A percentile compares a stretch with the other conserved stretches of the same genome.
Conservation (phyloP, 495 filamentous ascomycete genomes). For the Wilcoxina mikolae region DNA sequence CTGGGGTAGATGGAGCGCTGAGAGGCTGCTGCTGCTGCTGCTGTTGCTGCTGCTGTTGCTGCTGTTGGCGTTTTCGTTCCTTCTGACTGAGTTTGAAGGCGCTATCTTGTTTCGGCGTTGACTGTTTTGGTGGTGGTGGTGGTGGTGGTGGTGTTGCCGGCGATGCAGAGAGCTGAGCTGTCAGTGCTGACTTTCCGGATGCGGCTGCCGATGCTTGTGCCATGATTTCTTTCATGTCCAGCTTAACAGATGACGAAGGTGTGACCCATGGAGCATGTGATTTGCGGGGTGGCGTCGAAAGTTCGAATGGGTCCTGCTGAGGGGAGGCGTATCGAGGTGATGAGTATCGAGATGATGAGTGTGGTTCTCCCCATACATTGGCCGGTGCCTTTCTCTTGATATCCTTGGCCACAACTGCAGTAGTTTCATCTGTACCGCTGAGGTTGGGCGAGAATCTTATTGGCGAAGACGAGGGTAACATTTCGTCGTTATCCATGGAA, state of each 20-base stretch:
- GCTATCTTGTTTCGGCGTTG: constrained; percentile 14
- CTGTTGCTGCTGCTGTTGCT: constrained; percentile 45
- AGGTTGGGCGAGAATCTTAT: background rate
- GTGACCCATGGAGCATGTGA: constrained; percentile 45
- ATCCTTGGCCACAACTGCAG: background rate
- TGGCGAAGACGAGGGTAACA: background rate
- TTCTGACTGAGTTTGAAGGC: constrained; percentile 83
- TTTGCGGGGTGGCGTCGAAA: background rate
- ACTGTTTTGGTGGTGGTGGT: constrained; percentile 11
- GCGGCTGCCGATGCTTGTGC: constrained; percentile 46
- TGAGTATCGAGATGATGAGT: background rate
- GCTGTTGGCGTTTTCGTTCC: constrained; percentile 71
- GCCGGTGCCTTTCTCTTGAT: background rate
- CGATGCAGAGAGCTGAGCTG: constrained; percentile 48
- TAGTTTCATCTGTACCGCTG: too few relatives aligned
- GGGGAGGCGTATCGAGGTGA: background rate
- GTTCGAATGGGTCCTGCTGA: background rate
- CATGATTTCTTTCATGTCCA: constrained; percentile 75
- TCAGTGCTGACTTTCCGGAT: constrained; percentile 50
- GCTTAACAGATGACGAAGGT: constrained; percentile 43
- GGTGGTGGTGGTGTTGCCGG: constrained; percentile 18
- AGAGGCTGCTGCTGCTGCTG: constrained; percentile 33
- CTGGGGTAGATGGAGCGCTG: constrained; percentile 18
- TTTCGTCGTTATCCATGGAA: constrained; percentile 6
- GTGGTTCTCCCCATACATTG: background rate